Evolutionary conservation across 352 stramenopile genomes (phyloP).

Genomic region (Globisporangium abappressorium): DNA sequence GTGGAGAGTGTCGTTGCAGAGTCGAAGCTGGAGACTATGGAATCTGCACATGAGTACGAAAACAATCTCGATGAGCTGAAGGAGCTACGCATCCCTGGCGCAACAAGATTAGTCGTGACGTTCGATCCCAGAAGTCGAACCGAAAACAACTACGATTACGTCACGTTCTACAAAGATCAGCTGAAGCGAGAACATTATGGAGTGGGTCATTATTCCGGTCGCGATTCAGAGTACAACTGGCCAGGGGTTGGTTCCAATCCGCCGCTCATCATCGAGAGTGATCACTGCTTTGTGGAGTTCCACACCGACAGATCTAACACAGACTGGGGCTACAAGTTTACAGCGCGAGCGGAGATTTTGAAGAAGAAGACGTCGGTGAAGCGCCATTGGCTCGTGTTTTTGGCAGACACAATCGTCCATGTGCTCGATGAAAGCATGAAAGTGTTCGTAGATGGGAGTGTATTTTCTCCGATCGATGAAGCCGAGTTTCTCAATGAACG

Average conservation of each 20-base stretch:
- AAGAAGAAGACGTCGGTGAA: conserved; percentile 53
- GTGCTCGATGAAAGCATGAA: conserved; percentile 50
- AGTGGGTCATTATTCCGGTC: conserved; percentile 67
- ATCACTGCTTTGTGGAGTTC: conserved; percentile 82
- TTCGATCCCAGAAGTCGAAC: conserved; percentile 81
- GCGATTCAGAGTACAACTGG: conserved; percentile 79
- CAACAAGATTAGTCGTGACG: conserved; percentile 65
- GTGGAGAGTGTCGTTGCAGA: conserved; percentile 47
- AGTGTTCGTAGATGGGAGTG: conserved; percentile 46
- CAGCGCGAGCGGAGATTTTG: conserved; percentile 57
- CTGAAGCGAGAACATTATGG: conserved; percentile 58
- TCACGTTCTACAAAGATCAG: conserved; percentile 84
- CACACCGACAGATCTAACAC: conserved; percentile 84
- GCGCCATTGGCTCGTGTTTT: conserved; percentile 60
- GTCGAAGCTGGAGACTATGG: conserved; percentile 54
- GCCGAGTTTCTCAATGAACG: conserved; percentile 46
- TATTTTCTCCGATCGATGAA: conserved; percentile 47
- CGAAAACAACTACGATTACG: conserved; percentile 88
- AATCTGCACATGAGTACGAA: conserved; percentile 80
- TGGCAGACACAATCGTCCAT: conserved; percentile 43
- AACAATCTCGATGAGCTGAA: conserved; percentile 74
- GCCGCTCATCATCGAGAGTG: conserved; percentile 72
- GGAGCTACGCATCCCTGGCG: conserved; percentile 73
- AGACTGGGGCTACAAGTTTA: conserved; percentile 82
- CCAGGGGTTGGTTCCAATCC: conserved; percentile 61